Base-by-base conservation (phyloP, 2,329 filamentous ascomycete genomes). In the Pleochaeta shiraiana region DNA sequence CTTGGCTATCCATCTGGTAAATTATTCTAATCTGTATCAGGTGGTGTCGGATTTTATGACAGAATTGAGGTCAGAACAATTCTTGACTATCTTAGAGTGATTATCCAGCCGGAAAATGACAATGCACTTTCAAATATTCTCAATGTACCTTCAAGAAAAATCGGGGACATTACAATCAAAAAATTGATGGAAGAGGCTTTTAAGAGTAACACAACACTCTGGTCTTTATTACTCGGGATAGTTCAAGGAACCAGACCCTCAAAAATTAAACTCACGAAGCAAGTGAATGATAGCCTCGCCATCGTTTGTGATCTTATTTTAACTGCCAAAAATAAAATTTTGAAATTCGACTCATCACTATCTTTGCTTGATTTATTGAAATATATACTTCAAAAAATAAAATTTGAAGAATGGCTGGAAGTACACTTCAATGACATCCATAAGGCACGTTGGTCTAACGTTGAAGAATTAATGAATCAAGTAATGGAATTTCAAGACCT, bases 31-130 rank as follows among this genome's bases (percentile, higher is more conserved):
- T n/a, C n/a, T 34, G 16, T 24, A 11, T 14, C n/a, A 77, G 76
- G 83, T 43, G 92, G 93, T 1, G 83, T 84, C 67, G 87, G 88
- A 65, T 98, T 98, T 73, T 97, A 95, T 71, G 93, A 98, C 69
- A 84, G 93, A 63, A 81, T 83, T 2, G 92, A 98, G 73, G 86
- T 97, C 71, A 95, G 93, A 73, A 79, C 90, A 6, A 73, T 97
- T 0, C 75, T 97, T 3, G 90, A 96, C 72, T 97, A 98, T 72
- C 78, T 97, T 16, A 83, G 90, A 34, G 86, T 95, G 3, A 83
- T 96, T 34, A 83, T 88, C 70, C 87, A 95, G 67, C 88, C 90
- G 0, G 81, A 88, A 57, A 91, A 95, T 72, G 95, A 91, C 69
- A 91, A 96, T 71, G 89, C 90, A 0, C 75, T 97, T 0, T 81